Evolutionary conservation across 2,329 filamentous ascomycete genomes (phyloP).

Genomic region (Periconia sp.): DNA sequence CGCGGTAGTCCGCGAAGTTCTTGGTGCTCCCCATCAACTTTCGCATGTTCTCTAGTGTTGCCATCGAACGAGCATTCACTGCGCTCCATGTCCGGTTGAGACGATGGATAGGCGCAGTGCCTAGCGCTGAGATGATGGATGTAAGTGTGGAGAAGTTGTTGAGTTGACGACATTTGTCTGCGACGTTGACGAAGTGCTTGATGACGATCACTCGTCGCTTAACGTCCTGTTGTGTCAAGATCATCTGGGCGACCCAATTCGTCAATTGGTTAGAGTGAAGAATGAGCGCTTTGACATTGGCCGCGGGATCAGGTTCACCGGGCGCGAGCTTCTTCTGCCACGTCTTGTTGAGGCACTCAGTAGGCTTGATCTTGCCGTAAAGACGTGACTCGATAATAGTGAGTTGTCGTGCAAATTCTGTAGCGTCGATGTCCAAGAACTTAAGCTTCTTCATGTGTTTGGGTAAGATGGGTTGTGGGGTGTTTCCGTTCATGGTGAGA

Average conservation of each 20-base stretch:
- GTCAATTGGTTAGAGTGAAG: slow-evolving; percentile 98
- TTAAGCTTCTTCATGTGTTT: slow-evolving; percentile 99
- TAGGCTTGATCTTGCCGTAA: slow-evolving; percentile 93
- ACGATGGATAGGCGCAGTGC: slow-evolving; percentile 91
- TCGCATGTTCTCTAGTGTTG: slow-evolving; percentile 85
- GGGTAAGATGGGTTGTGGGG: slow-evolving; percentile 85
- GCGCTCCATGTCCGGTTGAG: slow-evolving; percentile 93
- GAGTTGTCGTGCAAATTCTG: slow-evolving; percentile 94
- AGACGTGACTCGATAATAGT: slow-evolving; percentile 95
- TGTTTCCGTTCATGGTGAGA: slow-evolving; percentile 78
- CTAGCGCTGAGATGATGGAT: slow-evolving; percentile 93
- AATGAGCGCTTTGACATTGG: slow-evolving; percentile 95
- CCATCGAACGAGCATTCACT: slow-evolving; percentile 81
- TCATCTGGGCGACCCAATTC: slow-evolving; percentile 99
- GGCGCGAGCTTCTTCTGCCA: slow-evolving; percentile 95
- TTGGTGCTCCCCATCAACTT: slow-evolving; percentile 95
- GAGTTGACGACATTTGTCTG: slow-evolving; percentile 91
- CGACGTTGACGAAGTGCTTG: slow-evolving; percentile 95
- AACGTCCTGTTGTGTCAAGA: slow-evolving; percentile 88
- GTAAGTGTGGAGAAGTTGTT: slow-evolving; percentile 99
- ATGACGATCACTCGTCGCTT: slow-evolving; percentile 97
- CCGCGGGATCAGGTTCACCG: slow-evolving; percentile 79
- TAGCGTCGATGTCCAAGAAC: slow-evolving; percentile 93
- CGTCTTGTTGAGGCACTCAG: slow-evolving; percentile 96
- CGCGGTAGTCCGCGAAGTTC: slow-evolving; percentile 96